These are phyloP conservation scores for Diplotaxis tenuifolia DNA, from an alignment of 345 rosid species.

Conservation along the genomic window DNA sequence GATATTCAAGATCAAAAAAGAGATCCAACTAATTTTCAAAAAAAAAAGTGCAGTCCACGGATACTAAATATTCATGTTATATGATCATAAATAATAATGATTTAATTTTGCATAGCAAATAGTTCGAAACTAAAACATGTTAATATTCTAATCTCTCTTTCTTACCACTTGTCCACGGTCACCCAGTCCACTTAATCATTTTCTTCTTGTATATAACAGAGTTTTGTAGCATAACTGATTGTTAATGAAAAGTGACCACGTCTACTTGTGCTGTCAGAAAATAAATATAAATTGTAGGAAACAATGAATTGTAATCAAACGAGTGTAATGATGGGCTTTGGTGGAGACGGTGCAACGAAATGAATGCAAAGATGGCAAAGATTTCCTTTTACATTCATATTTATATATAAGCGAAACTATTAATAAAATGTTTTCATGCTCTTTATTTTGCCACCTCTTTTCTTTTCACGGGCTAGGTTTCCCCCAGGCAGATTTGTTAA, in stretches of 20 bases:
- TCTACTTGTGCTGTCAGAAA: neutral
- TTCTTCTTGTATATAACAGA: neutral
- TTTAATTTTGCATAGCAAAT: too few relatives aligned
- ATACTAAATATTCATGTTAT: too few relatives aligned
- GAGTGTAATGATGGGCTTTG: slow-evolving; percentile 17
- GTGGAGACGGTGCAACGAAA: slow-evolving; percentile 18
- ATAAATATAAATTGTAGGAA: neutral
- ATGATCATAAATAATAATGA: too few relatives aligned
- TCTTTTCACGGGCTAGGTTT: too few relatives aligned
- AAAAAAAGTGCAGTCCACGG: too few relatives aligned
- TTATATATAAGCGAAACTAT: neutral
- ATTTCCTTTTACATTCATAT: neutral
- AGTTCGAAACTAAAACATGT: too few relatives aligned
- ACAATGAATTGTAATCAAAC: slow-evolving; percentile 17
- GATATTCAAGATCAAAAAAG: too few relatives aligned
- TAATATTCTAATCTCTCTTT: too few relatives aligned
- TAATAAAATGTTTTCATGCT: neutral
- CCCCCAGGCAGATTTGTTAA: too few relatives aligned
- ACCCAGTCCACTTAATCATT: neutral
- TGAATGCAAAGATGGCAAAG: slow-evolving; percentile 19
- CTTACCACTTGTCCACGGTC: too few relatives aligned
- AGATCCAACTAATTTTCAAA: too few relatives aligned
- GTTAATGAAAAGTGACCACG: neutral
- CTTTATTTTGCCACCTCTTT: too few relatives aligned
- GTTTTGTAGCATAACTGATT: neutral